Evolutionary conservation across 495 filamentous ascomycete species (phyloP).

Genomic region (Chlorociboria aeruginascens): DNA sequence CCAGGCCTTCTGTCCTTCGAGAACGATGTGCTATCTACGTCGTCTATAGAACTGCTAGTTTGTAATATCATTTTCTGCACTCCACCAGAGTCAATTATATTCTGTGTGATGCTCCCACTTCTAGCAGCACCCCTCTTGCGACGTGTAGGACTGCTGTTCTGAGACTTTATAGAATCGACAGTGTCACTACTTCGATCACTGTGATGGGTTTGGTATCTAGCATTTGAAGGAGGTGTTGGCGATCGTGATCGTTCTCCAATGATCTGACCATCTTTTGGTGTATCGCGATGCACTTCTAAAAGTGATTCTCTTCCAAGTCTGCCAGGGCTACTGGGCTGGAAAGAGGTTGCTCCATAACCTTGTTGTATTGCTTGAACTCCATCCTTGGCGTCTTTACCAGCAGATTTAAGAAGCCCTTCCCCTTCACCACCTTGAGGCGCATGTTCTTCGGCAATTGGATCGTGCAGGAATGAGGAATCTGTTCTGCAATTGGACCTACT

Average conservation of each 20-base stretch:
- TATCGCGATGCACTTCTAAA: too few species aligned
- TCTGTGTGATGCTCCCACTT: conserved; percentile 83
- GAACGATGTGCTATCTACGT: not conserved
- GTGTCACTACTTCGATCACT: conserved; percentile 30
- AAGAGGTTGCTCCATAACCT: conserved; percentile 41
- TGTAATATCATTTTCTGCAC: conserved; percentile 71
- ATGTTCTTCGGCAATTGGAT: conserved; percentile 9
- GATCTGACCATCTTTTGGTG: not conserved
- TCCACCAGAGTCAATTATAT: conserved; percentile 68
- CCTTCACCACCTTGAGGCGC: conserved; percentile 37
- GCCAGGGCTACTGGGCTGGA: not conserved
- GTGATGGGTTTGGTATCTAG: conserved; percentile 23
- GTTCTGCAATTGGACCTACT: conserved; percentile 2
- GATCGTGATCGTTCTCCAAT: not conserved
- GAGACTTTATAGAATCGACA: conserved; percentile 28
- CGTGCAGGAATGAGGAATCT: conserved; percentile 1
- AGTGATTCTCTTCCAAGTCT: too few species aligned
- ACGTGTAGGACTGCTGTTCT: conserved; percentile 13
- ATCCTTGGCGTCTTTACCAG: conserved; percentile 47
- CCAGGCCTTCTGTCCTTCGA: not conserved
- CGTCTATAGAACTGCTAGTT: conserved; percentile 5
- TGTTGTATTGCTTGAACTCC: conserved; percentile 54
- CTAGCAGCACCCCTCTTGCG: conserved; percentile 46
- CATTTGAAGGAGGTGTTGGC: not conserved
- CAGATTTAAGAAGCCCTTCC: conserved; percentile 35